These are phyloP conservation scores for Plasmodium inui DNA, from an alignment of 169 alveolate genomes.

Conservation along the genomic window DNA sequence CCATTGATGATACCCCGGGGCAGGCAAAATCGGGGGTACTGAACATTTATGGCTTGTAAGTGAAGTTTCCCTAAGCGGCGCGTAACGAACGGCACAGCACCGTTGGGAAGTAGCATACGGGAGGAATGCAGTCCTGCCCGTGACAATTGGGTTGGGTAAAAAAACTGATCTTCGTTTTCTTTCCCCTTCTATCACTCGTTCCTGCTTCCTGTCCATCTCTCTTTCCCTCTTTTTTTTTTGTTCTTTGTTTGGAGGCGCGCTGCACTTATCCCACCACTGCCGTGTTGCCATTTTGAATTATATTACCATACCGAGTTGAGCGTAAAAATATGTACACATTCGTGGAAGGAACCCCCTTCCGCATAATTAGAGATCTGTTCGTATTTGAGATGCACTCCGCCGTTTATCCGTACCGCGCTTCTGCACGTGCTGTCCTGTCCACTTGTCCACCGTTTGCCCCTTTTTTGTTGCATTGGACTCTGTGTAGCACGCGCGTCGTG, in stretches of 20 bases:
- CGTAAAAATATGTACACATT: not conserved
- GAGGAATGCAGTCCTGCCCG: not conserved
- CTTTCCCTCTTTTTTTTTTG: not conserved
- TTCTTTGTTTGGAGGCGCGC: not conserved
- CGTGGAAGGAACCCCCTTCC: not conserved
- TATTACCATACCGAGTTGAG: not conserved
- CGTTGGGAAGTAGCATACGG: not conserved
- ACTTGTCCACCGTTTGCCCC: not conserved
- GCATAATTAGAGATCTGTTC: not conserved
- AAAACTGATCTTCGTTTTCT: not conserved
- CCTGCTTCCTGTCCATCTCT: not conserved
- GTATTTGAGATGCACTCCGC: not conserved
- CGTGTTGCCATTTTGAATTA: not conserved
- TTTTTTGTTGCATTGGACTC: not conserved
- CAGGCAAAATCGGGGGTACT: not conserved
- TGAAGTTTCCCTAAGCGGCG: not conserved
- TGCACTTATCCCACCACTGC: not conserved
- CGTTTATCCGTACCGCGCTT: not conserved
- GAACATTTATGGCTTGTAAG: not conserved
- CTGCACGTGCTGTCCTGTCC: not conserved
- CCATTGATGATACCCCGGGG: not conserved
- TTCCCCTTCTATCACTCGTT: not conserved
- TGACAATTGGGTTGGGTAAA: not conserved
- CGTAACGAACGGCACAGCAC: not conserved
- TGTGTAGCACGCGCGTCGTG: not conserved